A percentile compares a stretch with the other conserved stretches of the same genome.
phyloP scores from a whole-genome alignment of 73 alveolate genomes.

The Symbiodinium natans region DNA sequence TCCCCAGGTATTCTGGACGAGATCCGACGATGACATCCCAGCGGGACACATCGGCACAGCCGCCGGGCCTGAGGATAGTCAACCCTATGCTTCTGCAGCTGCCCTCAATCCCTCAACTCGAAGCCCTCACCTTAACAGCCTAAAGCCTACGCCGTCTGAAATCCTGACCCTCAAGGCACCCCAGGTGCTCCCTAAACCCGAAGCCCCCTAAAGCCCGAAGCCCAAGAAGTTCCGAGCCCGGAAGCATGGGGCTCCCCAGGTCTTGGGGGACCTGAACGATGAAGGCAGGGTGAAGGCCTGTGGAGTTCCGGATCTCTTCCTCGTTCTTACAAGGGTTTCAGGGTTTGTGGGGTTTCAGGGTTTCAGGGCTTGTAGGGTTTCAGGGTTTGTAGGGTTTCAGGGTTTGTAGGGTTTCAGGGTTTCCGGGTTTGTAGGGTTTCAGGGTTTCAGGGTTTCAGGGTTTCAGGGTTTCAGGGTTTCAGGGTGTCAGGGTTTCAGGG shows the following conservation, averaged over 20 bases:
- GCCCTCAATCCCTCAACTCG: too few relatives aligned
- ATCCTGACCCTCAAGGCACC: too few relatives aligned
- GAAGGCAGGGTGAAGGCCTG: slow-evolving; percentile 23
- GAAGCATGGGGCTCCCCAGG: too few relatives aligned
- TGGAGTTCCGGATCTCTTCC: not conserved
- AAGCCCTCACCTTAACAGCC: too few relatives aligned
- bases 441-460: not conserved
- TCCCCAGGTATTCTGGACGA: slow-evolving; percentile 59
- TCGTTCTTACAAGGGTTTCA: not conserved
- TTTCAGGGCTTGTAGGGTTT: not conserved
- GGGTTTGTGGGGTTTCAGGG: not conserved
- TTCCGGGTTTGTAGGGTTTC: not conserved
- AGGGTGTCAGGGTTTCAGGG: not conserved
- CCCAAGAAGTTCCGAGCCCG: too few relatives aligned
- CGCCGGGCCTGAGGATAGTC: not conserved
- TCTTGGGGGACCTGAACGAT: not conserved
- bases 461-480: not conserved
- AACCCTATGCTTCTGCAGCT: too few relatives aligned
- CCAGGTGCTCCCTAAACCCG: too few relatives aligned
- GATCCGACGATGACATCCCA: slow-evolving; percentile 45
- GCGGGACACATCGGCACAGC: slow-evolving; percentile 16
- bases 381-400: not conserved
- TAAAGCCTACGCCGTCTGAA: too few relatives aligned
- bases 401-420: not conserved
- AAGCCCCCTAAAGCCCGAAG: too few relatives aligned